Percentiles rank a stretch among this genome's conserved stretches.
phyloP scores from a whole-genome alignment of 768 basidiomycete genomes.

The Termitomyces sp. region DNA sequence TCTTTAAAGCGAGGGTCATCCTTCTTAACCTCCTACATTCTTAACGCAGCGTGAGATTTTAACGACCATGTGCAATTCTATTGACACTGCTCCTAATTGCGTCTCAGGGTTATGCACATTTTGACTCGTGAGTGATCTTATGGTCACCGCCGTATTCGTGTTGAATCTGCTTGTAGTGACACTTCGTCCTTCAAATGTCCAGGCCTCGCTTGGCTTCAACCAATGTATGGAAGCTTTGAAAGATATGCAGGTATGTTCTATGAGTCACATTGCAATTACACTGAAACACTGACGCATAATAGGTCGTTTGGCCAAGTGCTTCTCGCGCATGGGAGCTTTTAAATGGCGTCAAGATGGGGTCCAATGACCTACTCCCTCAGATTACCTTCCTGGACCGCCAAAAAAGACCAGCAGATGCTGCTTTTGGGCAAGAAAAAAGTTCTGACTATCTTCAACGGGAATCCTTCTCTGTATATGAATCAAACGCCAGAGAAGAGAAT shows the following conservation, averaged over 20 bases:
- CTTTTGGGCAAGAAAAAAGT: conserved; percentile 53
- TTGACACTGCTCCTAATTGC: conserved; percentile 9
- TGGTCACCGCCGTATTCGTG: conserved; percentile 3
- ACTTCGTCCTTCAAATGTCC: conserved; percentile 63
- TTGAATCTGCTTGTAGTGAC: conserved; percentile 42
- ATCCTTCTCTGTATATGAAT: conserved; percentile 20
- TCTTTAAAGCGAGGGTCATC: conserved; percentile 56
- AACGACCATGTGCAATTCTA: conserved; percentile 1
- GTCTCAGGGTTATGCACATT: conserved; percentile 70
- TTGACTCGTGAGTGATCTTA: conserved; percentile 48
- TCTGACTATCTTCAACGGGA: conserved; percentile 40
- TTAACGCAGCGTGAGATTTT: conserved; percentile 61
- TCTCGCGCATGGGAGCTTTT: conserved; percentile 60
- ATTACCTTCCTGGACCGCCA: conserved; percentile 37
- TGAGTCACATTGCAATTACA: conserved; percentile 1
- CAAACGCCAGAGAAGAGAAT: conserved; percentile 22
- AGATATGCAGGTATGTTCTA: conserved; percentile 55
- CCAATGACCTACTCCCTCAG: conserved; percentile 33
- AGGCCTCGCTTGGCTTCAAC: conserved; percentile 60
- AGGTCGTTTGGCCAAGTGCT: conserved; percentile 68
- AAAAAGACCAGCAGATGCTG: conserved; percentile 57
- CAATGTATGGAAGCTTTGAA: conserved; percentile 60
- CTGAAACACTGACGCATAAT: not conserved
- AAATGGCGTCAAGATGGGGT: conserved; percentile 58
- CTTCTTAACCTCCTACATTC: conserved; percentile 63